A percentile compares a stretch with the other conserved stretches of the same genome.
These are phyloP conservation scores for Sporisorium graminicola DNA, from an alignment of 1,284 basidiomycete genomes.

Conservation along the genomic window DNA sequence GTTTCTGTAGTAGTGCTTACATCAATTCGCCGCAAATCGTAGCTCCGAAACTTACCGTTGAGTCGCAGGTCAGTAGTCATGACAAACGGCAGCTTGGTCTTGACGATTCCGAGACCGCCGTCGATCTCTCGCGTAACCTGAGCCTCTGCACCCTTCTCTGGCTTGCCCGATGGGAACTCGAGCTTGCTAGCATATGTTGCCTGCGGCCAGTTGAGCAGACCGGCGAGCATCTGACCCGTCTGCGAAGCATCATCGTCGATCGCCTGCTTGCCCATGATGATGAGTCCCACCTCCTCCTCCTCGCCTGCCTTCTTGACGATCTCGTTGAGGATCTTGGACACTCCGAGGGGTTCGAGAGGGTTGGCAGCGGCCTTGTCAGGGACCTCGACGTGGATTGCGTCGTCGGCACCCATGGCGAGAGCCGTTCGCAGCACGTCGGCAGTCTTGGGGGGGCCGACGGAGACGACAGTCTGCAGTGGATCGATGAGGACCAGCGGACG, in stretches of 20 bases:
- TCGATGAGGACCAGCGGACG: neutral
- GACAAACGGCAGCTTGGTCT: slow-evolving; percentile 84
- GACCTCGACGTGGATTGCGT: slow-evolving; percentile 88
- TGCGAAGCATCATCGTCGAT: slow-evolving; percentile 98
- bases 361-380: slow-evolving; percentile 74
- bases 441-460: slow-evolving; percentile 91
- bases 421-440: slow-evolving; percentile 93
- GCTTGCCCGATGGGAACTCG: slow-evolving; percentile 75
- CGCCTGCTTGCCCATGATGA: slow-evolving; percentile 98
- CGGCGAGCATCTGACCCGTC: slow-evolving; percentile 97
- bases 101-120: slow-evolving; percentile 88
- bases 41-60: slow-evolving; percentile 50
- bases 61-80: slow-evolving; percentile 90
- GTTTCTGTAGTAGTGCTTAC: neutral
- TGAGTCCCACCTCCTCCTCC: slow-evolving; percentile 78
- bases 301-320: slow-evolving; percentile 80
- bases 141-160: slow-evolving; percentile 77
- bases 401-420: slow-evolving; percentile 97
- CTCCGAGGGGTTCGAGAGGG: slow-evolving; percentile 84
- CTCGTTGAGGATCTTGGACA: slow-evolving; percentile 85
- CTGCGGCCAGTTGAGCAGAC: slow-evolving; percentile 90
- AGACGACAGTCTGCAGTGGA: slow-evolving; percentile 77
- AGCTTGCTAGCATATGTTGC: slow-evolving; percentile 95
- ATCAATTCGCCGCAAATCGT: neutral
- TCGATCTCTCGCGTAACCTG: slow-evolving; percentile 92